phyloP scores from a whole-genome alignment of 179 eudicot genomes.

The Beta macrorhiza region DNA sequence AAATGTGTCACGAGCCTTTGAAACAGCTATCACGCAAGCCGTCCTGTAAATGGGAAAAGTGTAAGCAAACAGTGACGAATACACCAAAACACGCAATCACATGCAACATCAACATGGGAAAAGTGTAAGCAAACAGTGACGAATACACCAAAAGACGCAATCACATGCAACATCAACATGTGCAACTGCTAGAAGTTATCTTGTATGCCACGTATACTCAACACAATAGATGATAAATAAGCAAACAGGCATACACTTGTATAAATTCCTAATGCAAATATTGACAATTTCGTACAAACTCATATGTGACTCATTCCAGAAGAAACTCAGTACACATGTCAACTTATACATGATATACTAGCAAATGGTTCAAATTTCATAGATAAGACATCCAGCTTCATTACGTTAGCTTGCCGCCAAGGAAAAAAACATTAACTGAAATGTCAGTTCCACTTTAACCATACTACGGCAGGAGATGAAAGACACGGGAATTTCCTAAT shows the following conservation, averaged over 20 bases:
- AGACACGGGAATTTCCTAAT: neutral
- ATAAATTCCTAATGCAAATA: neutral
- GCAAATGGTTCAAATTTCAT: neutral
- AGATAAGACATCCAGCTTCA: neutral
- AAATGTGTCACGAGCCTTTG: constrained; percentile 97
- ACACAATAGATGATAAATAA: neutral
- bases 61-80: neutral
- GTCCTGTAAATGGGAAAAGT: constrained; percentile 48
- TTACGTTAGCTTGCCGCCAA: neutral
- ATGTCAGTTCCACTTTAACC: neutral
- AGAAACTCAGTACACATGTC: neutral
- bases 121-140: neutral
- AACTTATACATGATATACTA: neutral
- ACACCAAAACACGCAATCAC: neutral
- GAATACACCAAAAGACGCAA: neutral
- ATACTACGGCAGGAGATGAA: neutral
- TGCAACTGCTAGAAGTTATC: neutral
- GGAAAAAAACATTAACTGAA: neutral
- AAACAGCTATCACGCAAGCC: constrained; percentile 97
- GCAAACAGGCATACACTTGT: constrained; percentile 1
- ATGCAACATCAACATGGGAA: neutral
- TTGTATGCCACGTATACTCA: neutral
- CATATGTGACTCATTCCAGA: neutral
- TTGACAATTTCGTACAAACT: constrained; percentile 2
- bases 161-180: neutral